Evolutionary conservation across 306 rosid genomes (phyloP).

Genomic region (Casuarina glauca): DNA sequence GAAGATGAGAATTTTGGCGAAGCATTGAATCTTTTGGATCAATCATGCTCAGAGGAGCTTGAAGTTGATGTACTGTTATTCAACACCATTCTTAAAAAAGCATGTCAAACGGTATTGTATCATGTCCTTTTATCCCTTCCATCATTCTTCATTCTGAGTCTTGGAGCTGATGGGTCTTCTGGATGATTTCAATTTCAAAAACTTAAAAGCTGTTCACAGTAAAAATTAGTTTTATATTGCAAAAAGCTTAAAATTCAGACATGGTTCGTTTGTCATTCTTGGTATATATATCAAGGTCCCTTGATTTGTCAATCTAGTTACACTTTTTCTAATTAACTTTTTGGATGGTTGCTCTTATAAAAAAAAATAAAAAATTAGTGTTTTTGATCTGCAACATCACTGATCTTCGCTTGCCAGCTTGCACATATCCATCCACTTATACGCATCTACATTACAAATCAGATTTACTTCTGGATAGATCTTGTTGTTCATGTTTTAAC

Average conservation of each 20-base stretch:
- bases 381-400: neutral
- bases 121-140: conserved; percentile 15
- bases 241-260: conserved; percentile 6
- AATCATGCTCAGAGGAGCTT: conserved; percentile 53
- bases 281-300: neutral
- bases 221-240: conserved; percentile 2
- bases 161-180: neutral
- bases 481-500: neutral
- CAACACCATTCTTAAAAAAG: conserved; percentile 61
- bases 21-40: conserved; percentile 67
- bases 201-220: neutral
- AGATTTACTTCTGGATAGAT: neutral
- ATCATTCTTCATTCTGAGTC: neutral
- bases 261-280: conserved; percentile 15
- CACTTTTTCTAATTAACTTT: neutral
- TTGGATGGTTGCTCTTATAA: neutral
- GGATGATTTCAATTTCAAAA: neutral
- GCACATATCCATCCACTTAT: neutral
- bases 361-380: neutral
- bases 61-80: conserved; percentile 55
- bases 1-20: conserved; percentile 49
- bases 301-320: neutral
- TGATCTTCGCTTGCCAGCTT: neutral
- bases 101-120: conserved; percentile 57
- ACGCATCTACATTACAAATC: neutral